A percentile compares a stretch with the other conserved stretches of the same genome.
Conservation (phyloP, 1,284 basidiomycete genomes). For the Apiotrichum gamsii region DNA sequence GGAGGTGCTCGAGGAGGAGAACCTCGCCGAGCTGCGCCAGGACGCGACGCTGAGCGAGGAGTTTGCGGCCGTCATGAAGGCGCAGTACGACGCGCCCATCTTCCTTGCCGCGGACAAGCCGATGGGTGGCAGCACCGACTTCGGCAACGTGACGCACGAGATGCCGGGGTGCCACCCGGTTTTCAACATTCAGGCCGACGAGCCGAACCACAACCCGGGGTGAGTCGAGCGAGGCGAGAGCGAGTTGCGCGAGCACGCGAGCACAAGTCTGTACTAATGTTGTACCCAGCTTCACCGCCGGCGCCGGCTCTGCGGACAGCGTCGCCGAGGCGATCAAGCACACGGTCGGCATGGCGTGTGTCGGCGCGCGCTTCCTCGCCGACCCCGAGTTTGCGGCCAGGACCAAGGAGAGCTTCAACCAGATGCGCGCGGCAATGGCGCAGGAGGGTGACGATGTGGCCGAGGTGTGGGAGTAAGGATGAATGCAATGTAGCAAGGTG, state of each 20-base stretch:
- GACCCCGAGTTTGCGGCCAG: conserved; percentile 42
- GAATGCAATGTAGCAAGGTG: too few species aligned
- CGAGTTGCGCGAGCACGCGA: too few species aligned
- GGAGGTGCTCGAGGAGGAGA: conserved; percentile 48
- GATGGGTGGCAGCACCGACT: conserved; percentile 12
- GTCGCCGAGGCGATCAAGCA: conserved; percentile 40
- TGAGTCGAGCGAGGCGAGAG: conserved; percentile 34
- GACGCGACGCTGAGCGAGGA: conserved; percentile 13
- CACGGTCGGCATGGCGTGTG: conserved; percentile 35
- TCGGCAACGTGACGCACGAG: conserved; percentile 21
- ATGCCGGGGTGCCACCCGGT: conserved; percentile 24
- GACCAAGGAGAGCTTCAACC: too few species aligned
- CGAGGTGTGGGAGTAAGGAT: too few species aligned
- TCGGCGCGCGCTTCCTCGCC: conserved; percentile 36
- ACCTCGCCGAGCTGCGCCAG: conserved; percentile 55
- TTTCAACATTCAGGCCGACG: conserved; percentile 45
- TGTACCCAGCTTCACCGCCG: too few species aligned
- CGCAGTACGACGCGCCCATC: background rate
- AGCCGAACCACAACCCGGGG: conserved; percentile 49
- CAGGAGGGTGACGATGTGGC: too few species aligned
- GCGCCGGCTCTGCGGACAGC: too few species aligned
- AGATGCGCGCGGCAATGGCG: too few species aligned
- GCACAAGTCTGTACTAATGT: too few species aligned
- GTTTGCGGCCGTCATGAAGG: conserved; percentile 9
- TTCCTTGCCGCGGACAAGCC: conserved; percentile 5